A percentile compares a stretch with the other conserved stretches of the same genome.
Evolutionary conservation across 306 rosid species (phyloP).

Genomic region (Quercus bicolor): DNA sequence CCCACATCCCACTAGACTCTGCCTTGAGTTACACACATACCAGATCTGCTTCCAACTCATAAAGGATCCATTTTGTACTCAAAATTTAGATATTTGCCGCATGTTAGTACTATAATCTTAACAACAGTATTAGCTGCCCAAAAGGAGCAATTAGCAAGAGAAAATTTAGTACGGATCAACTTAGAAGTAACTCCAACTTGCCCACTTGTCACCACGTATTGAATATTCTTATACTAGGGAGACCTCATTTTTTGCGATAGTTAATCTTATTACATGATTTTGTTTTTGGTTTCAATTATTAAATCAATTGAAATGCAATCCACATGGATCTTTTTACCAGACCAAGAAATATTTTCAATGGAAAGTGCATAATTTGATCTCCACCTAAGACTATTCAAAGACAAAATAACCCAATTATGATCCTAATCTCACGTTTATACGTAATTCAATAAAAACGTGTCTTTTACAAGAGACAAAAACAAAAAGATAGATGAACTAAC

Average conservation of each 20-base stretch:
- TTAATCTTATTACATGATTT: background rate
- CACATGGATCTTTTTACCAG: background rate
- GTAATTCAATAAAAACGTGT: no score
- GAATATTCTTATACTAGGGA: background rate
- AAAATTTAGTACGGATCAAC: no score
- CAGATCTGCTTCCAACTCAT: constrained; percentile 25
- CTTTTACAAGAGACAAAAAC: no score
- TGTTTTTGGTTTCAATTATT: background rate
- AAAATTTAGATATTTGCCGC: background rate
- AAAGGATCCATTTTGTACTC: constrained; percentile 2
- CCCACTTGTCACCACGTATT: background rate
- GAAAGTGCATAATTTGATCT: background rate
- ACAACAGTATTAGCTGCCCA: background rate
- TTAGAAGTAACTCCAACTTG: background rate
- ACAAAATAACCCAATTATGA: no score
- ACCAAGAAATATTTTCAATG: background rate
- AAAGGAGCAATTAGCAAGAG: background rate
- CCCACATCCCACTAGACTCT: constrained; percentile 20
- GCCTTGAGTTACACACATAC: constrained; percentile 44
- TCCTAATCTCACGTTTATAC: no score
- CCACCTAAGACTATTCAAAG: background rate
- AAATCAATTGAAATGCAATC: background rate
- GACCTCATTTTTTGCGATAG: background rate
- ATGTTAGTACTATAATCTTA: background rate
- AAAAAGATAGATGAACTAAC: no score